A percentile compares a stretch with the other conserved stretches of the same genome.
Evolutionary conservation across 2,329 filamentous ascomycete genomes (phyloP).

Genomic region (Pseudogymnoascus sp.): DNA sequence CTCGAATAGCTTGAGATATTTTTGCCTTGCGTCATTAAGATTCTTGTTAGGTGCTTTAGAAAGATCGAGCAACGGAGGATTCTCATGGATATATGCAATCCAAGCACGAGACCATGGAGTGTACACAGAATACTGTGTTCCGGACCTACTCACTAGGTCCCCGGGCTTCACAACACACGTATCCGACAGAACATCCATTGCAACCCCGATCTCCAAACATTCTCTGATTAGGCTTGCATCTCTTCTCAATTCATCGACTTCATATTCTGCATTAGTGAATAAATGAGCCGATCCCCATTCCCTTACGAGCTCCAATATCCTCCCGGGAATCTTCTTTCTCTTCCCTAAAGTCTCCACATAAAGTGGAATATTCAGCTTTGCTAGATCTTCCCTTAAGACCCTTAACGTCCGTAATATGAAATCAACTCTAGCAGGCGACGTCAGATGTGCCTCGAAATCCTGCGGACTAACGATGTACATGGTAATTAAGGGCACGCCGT

Average conservation of each 20-base stretch:
- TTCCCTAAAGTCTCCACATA: slow-evolving; percentile 63
- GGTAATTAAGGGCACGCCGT: slow-evolving; percentile 62
- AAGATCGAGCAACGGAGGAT: slow-evolving; percentile 57
- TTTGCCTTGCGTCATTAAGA: slow-evolving; percentile 34
- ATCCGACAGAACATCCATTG: slow-evolving; percentile 67
- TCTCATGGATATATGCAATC: slow-evolving; percentile 61
- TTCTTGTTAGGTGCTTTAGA: slow-evolving; percentile 51
- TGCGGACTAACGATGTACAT: slow-evolving; percentile 75
- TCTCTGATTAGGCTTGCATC: slow-evolving; percentile 58
- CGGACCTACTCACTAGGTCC: slow-evolving; percentile 52
- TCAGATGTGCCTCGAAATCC: slow-evolving; percentile 74
- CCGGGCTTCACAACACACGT: slow-evolving; percentile 76
- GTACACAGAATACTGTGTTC: slow-evolving; percentile 78
- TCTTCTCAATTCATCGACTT: slow-evolving; percentile 77
- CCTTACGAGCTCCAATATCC: slow-evolving; percentile 56
- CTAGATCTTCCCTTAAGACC: slow-evolving; percentile 57
- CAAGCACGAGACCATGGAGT: slow-evolving; percentile 73
- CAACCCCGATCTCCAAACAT: slow-evolving; percentile 54
- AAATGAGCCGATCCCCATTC: slow-evolving; percentile 68
- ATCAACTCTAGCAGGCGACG: slow-evolving; percentile 64
- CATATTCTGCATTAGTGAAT: slow-evolving; percentile 81
- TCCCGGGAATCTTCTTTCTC: slow-evolving; percentile 50
- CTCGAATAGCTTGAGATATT: slow-evolving; percentile 50
- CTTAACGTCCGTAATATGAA: slow-evolving; percentile 67
- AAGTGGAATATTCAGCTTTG: slow-evolving; percentile 65